Evolutionary conservation across 495 filamentous ascomycete species (phyloP).

Genomic region (Aspergillus taichungensis): DNA sequence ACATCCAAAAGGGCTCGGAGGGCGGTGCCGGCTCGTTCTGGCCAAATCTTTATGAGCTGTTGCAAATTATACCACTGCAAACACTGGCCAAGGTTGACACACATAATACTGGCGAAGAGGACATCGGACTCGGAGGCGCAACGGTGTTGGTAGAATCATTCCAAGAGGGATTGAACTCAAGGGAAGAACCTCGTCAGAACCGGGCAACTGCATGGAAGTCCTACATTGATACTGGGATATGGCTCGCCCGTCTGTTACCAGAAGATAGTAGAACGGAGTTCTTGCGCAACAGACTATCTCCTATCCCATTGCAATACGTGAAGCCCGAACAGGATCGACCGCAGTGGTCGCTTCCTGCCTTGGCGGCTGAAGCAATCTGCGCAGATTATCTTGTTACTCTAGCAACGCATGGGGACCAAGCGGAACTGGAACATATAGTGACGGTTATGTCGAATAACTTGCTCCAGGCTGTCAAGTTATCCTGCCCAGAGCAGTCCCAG

Average conservation of each 20-base stretch:
- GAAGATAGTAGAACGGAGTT: slow-evolving; percentile 42
- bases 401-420: slow-evolving; percentile 14
- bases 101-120: slow-evolving; percentile 20
- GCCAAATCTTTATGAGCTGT: slow-evolving; percentile 50
- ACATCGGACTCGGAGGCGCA: slow-evolving; percentile 18
- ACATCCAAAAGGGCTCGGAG: slow-evolving; percentile 80
- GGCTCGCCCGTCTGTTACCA: slow-evolving; percentile 37
- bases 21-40: slow-evolving; percentile 61
- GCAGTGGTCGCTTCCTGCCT: slow-evolving; percentile 41
- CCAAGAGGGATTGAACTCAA: slow-evolving; percentile 56
- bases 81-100: slow-evolving; percentile 43
- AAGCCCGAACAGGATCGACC: slow-evolving; percentile 31
- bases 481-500: slow-evolving; percentile 69
- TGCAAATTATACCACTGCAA: slow-evolving; percentile 49
- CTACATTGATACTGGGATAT: slow-evolving; percentile 53
- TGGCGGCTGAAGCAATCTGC: slow-evolving; percentile 31
- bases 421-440: slow-evolving; percentile 43
- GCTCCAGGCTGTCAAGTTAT: slow-evolving; percentile 54
- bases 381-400: slow-evolving; percentile 27
- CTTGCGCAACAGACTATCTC: slow-evolving; percentile 40
- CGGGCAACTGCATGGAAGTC: slow-evolving; percentile 57
- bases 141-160: slow-evolving; percentile 50
- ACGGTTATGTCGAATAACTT: slow-evolving; percentile 43
- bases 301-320: slow-evolving; percentile 51
- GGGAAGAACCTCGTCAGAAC: slow-evolving; percentile 65